These are phyloP conservation scores for Xylariaceae sp. DNA, from an alignment of 2,329 filamentous ascomycete genomes.

Conservation along the genomic window DNA sequence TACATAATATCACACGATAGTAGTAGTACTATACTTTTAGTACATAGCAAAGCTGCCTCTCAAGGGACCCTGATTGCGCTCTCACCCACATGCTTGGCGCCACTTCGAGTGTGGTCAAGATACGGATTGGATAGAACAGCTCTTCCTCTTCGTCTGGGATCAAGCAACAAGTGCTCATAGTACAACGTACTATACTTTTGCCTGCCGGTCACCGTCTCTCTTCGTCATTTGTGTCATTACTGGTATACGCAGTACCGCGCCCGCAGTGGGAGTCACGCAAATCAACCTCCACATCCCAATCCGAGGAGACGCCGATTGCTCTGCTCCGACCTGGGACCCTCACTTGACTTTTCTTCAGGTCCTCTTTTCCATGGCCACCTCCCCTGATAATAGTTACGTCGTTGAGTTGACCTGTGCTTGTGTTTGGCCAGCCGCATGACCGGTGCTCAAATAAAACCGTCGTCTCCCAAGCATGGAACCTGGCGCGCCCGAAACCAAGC, in stretches of 20 bases:
- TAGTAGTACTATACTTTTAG: background rate
- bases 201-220: background rate
- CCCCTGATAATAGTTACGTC: constrained; percentile 40
- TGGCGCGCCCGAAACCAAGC: constrained; percentile 65
- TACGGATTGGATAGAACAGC: too few relatives aligned
- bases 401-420: constrained; percentile 44
- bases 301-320: constrained; percentile 16
- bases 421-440: constrained; percentile 42
- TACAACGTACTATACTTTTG: constrained; percentile 21
- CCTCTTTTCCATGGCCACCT: constrained; percentile 47
- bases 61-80: too few relatives aligned
- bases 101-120: too few relatives aligned
- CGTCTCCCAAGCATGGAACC: constrained; percentile 61
- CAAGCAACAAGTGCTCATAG: constrained; percentile 13
- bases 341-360: constrained; percentile 38
- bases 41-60: constrained; percentile 14
- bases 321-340: constrained; percentile 33
- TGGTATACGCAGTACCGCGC: background rate
- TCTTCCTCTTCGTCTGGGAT: constrained; percentile 18
- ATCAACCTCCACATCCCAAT: constrained; percentile 24
- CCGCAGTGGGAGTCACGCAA: constrained; percentile 23
- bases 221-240: background rate
- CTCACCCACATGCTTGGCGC: too few relatives aligned
- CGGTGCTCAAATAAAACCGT: constrained; percentile 48
- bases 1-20: constrained; percentile 18